Percentiles rank a stretch among this genome's conserved stretches.
These are phyloP conservation scores for Chalciporus piperatus DNA, from an alignment of 768 basidiomycete genomes.

Conservation along the genomic window DNA sequence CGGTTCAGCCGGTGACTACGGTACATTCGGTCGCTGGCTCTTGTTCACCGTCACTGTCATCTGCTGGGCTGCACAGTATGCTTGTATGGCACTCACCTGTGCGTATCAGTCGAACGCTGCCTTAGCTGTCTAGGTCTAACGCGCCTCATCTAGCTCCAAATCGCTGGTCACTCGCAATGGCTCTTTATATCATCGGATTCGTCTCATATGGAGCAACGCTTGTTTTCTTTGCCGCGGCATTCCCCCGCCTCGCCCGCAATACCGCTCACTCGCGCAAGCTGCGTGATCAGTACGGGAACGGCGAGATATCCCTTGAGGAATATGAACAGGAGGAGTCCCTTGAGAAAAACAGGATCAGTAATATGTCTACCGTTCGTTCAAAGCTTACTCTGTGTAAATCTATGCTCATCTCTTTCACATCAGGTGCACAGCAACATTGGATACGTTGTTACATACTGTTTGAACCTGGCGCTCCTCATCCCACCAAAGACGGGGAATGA, in stretches of 20 bases:
- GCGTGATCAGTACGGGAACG: conserved; percentile 53
- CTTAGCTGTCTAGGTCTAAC: background rate
- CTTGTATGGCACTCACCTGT: conserved; percentile 73
- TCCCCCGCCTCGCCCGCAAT: conserved; percentile 80
- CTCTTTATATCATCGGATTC: conserved; percentile 74
- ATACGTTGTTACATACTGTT: conserved; percentile 58
- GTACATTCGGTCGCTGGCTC: conserved; percentile 70
- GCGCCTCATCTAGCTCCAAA: conserved; percentile 45
- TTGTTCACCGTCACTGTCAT: conserved; percentile 67
- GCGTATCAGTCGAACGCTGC: conserved; percentile 17
- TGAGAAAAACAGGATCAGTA: conserved; percentile 83
- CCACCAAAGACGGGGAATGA: conserved; percentile 45
- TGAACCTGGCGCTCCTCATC: conserved; percentile 70
- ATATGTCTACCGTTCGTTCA: conserved; percentile 67
- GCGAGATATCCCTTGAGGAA: conserved; percentile 56
- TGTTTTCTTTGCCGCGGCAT: conserved; percentile 76
- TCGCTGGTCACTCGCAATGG: conserved; percentile 77
- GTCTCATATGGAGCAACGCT: conserved; percentile 77
- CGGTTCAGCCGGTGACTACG: conserved; percentile 40
- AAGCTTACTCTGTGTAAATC: background rate
- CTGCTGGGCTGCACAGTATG: conserved; percentile 81
- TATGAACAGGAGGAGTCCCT: conserved; percentile 75
- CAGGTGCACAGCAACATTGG: conserved; percentile 78
- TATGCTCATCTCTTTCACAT: background rate
- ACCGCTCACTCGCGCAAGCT: conserved; percentile 60